Conservation (phyloP, 441 rosid species). For the Iberis amara region DNA sequence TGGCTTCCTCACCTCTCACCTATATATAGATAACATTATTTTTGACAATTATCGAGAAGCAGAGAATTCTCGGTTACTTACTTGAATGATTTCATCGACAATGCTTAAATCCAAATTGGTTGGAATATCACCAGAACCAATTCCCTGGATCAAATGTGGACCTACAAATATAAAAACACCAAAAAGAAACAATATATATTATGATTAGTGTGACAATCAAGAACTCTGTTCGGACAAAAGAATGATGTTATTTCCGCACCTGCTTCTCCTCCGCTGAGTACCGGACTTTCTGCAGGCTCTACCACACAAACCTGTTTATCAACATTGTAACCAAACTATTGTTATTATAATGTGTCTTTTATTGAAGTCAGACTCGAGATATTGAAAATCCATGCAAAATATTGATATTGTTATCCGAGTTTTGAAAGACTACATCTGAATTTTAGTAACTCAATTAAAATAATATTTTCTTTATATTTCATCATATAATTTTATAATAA, state of each 20-base stretch:
- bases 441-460: no score
- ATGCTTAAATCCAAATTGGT: constrained; percentile 37
- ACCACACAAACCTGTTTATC: constrained; percentile 39
- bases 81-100: constrained; percentile 41
- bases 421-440: no score
- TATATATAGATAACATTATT: constrained; percentile 11
- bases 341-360: background rate
- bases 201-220: no score
- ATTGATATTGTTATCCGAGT: no score
- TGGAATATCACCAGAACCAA: constrained; percentile 39
- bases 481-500: no score
- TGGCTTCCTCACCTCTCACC: constrained; percentile 71
- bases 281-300: constrained; percentile 48
- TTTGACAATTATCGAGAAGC: background rate
- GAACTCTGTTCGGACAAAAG: no score
- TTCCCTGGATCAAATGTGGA: constrained; percentile 42
- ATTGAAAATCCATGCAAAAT: no score
- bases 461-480: no score
- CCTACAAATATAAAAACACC: constrained; percentile 17
- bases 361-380: no score
- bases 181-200: no score
- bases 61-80: constrained; percentile 23
- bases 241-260: constrained; percentile 24
- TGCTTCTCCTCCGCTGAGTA: constrained; percentile 38
- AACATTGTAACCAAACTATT: background rate